These are phyloP conservation scores for Tetraselmis chui DNA, from an alignment of 139 green algal species.

Conservation along the genomic window DNA sequence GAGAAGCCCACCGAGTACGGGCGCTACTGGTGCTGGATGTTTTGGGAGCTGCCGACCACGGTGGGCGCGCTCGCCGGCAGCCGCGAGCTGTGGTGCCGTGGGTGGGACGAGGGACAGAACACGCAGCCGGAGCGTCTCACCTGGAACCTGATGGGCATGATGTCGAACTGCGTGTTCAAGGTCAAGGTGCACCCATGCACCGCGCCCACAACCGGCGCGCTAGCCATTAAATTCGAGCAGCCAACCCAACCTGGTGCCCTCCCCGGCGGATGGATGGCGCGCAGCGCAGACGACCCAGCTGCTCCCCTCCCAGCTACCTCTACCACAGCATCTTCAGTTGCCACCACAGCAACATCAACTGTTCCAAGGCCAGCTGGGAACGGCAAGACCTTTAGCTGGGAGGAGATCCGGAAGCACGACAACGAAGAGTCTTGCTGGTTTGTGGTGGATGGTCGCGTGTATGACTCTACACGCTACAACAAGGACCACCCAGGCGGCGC, in stretches of 20 bases:
- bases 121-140: slow-evolving; percentile 70
- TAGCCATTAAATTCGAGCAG: slow-evolving; percentile 62
- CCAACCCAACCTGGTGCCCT: slow-evolving; percentile 48
- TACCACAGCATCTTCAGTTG: neutral
- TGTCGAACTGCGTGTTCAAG: slow-evolving; percentile 94
- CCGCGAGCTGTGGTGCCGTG: slow-evolving; percentile 66
- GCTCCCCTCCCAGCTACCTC: neutral
- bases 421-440: slow-evolving; percentile 55
- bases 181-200: slow-evolving; percentile 32
- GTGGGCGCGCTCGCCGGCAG: neutral
- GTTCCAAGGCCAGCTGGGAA: neutral
- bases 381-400: slow-evolving; percentile 22
- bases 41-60: slow-evolving; percentile 46
- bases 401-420: slow-evolving; percentile 59
- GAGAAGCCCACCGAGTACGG: slow-evolving; percentile 48
- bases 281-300: neutral
- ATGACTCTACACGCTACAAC: slow-evolving; percentile 54
- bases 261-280: slow-evolving; percentile 56
- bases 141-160: slow-evolving; percentile 98
- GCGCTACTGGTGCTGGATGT: slow-evolving; percentile 54
- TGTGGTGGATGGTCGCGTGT: slow-evolving; percentile 46
- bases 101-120: slow-evolving; percentile 80
- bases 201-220: slow-evolving; percentile 3
- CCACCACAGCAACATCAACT: neutral
- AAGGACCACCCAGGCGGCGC: slow-evolving; percentile 51